Evolutionary conservation across 169 alveolate species (phyloP).

Genomic region (Amoebophrya sp.): DNA sequence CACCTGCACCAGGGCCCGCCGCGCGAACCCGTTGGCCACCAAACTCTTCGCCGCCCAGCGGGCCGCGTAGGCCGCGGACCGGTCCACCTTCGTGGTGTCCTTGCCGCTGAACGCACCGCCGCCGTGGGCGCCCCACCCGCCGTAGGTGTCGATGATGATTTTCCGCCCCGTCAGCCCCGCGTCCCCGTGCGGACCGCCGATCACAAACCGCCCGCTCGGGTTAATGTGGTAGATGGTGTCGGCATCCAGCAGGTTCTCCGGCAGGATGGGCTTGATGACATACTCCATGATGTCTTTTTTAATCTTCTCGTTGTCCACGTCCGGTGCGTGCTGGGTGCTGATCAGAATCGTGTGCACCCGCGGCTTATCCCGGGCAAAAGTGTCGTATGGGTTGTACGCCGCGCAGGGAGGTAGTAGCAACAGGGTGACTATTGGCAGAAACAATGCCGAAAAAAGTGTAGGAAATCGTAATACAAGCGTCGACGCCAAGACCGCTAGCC

Average conservation of each 20-base stretch:
- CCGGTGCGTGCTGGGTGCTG: slow-evolving; percentile 79
- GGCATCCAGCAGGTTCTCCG: slow-evolving; percentile 77
- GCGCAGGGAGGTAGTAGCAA: no score
- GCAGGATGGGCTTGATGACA: slow-evolving; percentile 80
- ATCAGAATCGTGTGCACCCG: slow-evolving; percentile 85
- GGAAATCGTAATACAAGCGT: no score
- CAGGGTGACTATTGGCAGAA: no score
- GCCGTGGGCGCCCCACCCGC: slow-evolving; percentile 99
- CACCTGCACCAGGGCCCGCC: slow-evolving; percentile 52
- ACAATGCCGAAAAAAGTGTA: no score
- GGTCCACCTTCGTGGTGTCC: slow-evolving; percentile 97
- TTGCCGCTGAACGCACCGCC: slow-evolving; percentile 99
- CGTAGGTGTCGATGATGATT: slow-evolving; percentile 75
- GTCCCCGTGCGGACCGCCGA: slow-evolving; percentile 96
- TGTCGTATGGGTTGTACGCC: no score
- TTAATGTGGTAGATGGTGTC: slow-evolving; percentile 78
- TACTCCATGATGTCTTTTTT: slow-evolving; percentile 64
- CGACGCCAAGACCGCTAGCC: no score
- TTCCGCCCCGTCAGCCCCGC: slow-evolving; percentile 88
- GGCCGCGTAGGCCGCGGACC: slow-evolving; percentile 95
- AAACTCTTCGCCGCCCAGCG: slow-evolving; percentile 52
- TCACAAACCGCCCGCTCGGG: slow-evolving; percentile 86
- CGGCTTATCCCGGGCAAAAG: no score
- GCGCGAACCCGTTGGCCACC: slow-evolving; percentile 47
- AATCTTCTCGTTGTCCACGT: slow-evolving; percentile 29